Conservation (phyloP, 176 grass and related monocot genomes). For the Triticum timopheevii region DNA sequence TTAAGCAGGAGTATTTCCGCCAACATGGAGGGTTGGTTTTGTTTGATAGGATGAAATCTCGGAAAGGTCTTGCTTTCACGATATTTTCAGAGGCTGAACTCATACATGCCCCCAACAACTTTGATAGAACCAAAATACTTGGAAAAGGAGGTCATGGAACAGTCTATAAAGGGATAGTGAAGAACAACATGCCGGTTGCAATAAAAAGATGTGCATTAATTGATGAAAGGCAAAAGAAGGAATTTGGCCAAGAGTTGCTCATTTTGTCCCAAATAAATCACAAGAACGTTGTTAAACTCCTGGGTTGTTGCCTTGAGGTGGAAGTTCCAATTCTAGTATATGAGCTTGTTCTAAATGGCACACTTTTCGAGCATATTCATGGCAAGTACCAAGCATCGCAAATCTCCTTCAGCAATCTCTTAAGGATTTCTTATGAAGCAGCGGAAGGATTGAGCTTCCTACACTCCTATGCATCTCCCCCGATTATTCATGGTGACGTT, state of each 20-base stretch:
- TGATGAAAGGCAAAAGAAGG: conserved; percentile 36
- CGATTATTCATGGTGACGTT: too few species aligned
- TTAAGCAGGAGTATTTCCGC: conserved; percentile 26
- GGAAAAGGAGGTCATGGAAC: conserved; percentile 45
- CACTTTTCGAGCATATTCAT: too few species aligned
- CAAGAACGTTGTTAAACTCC: too few species aligned
- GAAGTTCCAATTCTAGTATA: too few species aligned
- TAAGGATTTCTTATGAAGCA: too few species aligned
- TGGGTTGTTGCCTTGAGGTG: too few species aligned
- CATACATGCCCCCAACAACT: conserved; percentile 33
- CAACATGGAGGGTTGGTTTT: conserved; percentile 27
- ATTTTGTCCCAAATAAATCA: conserved; percentile 17
- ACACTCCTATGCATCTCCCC: too few species aligned
- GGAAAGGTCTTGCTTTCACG: conserved; percentile 26
- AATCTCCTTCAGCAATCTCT: too few species aligned
- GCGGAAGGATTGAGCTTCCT: too few species aligned
- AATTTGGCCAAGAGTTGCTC: conserved; percentile 35
- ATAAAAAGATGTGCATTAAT: conserved; percentile 21
- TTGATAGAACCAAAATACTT: conserved; percentile 36
- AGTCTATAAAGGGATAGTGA: background rate
- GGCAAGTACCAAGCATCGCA: too few species aligned
- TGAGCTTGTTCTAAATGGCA: too few species aligned
- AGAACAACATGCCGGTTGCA: background rate
- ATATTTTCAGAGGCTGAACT: conserved; percentile 42
- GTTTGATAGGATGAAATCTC: conserved; percentile 39